Evolutionary conservation across 257 asterid species (phyloP).

Genomic region (Oldenlandia corymbosa): DNA sequence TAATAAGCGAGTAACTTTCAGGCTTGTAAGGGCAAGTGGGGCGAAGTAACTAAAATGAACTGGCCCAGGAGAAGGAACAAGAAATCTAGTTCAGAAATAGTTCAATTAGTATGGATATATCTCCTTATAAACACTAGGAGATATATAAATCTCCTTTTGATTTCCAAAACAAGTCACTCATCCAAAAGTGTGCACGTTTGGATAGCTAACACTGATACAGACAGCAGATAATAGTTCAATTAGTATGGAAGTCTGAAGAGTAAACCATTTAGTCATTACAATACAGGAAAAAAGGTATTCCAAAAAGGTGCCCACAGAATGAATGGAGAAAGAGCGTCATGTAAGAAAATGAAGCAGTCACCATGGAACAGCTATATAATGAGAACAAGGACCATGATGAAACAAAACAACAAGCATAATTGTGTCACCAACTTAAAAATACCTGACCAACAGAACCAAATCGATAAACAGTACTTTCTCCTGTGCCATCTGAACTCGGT

Average conservation of each 20-base stretch:
- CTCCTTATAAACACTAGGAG: background rate
- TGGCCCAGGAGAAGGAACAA: no score
- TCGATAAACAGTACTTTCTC: conserved; percentile 82
- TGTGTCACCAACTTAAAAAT: conserved; percentile 1
- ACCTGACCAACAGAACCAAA: conserved; percentile 99
- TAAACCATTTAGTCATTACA: background rate
- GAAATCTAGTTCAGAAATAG: background rate
- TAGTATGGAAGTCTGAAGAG: background rate
- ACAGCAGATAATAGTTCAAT: background rate
- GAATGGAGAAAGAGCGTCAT: background rate
- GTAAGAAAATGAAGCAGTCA: background rate
- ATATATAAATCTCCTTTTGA: background rate
- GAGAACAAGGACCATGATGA: background rate
- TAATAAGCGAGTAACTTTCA: no score
- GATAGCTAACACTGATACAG: background rate
- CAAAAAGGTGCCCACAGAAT: background rate
- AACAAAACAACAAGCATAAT: background rate
- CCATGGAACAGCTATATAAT: background rate
- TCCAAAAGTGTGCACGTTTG: background rate
- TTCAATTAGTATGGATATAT: no score
- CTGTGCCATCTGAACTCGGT: conserved; percentile 79
- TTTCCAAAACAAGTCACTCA: background rate
- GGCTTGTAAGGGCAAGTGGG: no score
- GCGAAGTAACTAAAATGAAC: no score
- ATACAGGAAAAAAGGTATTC: no score